Conservation (phyloP, 257 asterid genomes). For the Nicotiana tomentosiformis region DNA sequence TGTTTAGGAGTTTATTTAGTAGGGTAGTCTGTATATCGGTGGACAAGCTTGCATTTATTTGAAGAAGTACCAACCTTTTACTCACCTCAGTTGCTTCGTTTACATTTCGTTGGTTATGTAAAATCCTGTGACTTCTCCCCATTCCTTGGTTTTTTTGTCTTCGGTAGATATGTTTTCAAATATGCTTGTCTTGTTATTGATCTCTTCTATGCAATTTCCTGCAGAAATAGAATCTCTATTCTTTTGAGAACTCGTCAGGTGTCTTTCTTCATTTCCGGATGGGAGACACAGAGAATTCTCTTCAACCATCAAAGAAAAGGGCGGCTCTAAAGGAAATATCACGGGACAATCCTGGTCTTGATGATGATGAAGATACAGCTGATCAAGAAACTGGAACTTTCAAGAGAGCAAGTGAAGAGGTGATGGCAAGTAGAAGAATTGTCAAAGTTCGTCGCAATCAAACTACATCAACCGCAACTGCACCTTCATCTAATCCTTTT, state of each 20-base stretch:
- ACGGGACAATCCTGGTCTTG: slow-evolving; percentile 88
- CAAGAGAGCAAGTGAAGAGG: slow-evolving; percentile 82
- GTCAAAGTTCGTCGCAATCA: slow-evolving; percentile 70
- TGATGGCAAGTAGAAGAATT: slow-evolving; percentile 75
- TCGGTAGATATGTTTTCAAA: not conserved
- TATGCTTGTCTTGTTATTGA: not conserved
- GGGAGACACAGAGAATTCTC: slow-evolving; percentile 65
- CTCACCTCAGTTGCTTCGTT: not conserved
- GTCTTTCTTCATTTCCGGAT: slow-evolving; percentile 25
- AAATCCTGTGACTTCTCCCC: not conserved
- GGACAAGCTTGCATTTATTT: not conserved
- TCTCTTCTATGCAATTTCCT: slow-evolving; percentile 9
- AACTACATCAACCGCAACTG: slow-evolving; percentile 37
- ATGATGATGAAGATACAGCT: slow-evolving; percentile 62
- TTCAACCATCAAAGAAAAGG: slow-evolving; percentile 82
- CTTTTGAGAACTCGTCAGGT: slow-evolving; percentile 2
- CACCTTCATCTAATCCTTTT: slow-evolving; percentile 68
- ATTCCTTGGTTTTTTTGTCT: not conserved
- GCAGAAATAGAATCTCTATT: not conserved
- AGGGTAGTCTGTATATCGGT: not conserved
- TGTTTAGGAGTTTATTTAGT: not conserved
- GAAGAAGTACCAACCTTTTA: not conserved
- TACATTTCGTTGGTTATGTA: not conserved
- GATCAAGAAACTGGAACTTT: slow-evolving; percentile 71
- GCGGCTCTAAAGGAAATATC: slow-evolving; percentile 74